Base-by-base conservation (phyloP, 2,329 filamentous ascomycete genomes). In the Periconia sp. region DNA sequence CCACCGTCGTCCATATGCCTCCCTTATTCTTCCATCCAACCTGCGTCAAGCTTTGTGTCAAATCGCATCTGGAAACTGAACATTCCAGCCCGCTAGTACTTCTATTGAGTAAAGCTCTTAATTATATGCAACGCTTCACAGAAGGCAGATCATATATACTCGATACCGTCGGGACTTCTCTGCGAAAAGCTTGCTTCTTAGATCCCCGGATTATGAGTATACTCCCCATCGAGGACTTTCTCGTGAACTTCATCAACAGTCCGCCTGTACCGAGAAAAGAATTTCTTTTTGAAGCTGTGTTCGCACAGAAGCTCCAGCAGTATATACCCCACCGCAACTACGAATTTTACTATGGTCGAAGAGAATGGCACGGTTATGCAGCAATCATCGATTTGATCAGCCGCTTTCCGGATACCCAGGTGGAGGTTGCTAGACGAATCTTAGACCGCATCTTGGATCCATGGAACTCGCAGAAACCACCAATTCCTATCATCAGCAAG, bases 321-420 rank as follows among this genome's bases (percentile, higher is more conserved):
- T 61, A 71, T 20, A 51, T 68, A 18, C 62, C 70, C 1, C 66
- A 69, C 33, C 61, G 73, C 30, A 68, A 64, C 7, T 78, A 77
- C 54, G 61, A 67, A 3, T 72, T 69, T 6, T 81, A 79, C 57
- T 81, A 79, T 45, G 77, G 77, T 2, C 57, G 68, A 18, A 69
- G 73, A 9, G 75, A 78, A 51, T 73, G 72, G 57, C 58, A 73
- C 42, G 78, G 76, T 2, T 76, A 77, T 52, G 77, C 78, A 6
- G 73, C 73, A 11, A 64, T 79, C 10, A 69, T 81, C 27, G 78
- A 81, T 55, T 58, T 81, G 1, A 53, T 79, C 3, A 75, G 71
- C 47, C 69, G 75, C 14, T 64, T 79, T 6, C 68, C 69, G n/a
- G 35, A 51, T 23, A 54, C 53, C 2, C 62, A 74, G 49, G n/a